Base-by-base conservation (phyloP, 768 basidiomycete species). In the Suillus americanus region DNA sequence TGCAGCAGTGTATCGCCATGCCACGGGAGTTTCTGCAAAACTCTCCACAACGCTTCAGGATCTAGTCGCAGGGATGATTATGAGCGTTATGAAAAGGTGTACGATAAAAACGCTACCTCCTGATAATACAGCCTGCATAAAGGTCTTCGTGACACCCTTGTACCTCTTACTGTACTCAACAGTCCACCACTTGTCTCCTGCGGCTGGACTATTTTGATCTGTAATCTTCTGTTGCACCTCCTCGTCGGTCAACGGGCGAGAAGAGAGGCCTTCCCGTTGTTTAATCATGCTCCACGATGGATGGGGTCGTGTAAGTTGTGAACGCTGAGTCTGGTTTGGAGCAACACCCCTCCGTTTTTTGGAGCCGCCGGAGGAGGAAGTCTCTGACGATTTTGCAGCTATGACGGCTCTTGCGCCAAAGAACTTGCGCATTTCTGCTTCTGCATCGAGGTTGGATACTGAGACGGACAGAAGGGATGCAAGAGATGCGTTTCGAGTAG, bases 1-100 rank as follows among this genome's bases (percentile, higher is more conserved):
- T 96, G 94, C 3, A 97, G 81, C 1, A 97, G 80, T 0, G 96
- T 96, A 74, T 99, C 97, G 1, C 89, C 92, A 69, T 99, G 97
- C 87, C 94, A 98, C 0, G 94, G 94, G 62, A 90, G 83, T 46
- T 84, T 85, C 30, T 86, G 82, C n/a, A 97, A 71, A 9, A 98
- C 80, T 23, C 86, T 84, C 77, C 87, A 90, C 53, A 99, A 84
- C 3, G 86, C 85, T 64, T 92, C 86, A 1, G 92, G 92, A 71
- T 94, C 92, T 93, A 61, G 18, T 14, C n/a, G 59, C 6, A 23
- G 0, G 23, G 14, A 40, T 6, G 23, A 3, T 5, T 9, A 50
- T 69, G 45, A 72, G 59, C 50, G 37, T 7, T 1, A 46, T 38
- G 7, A 12, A 46, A 60, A 38, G 2, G 6, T 0, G 3, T 23